phyloP scores from a whole-genome alignment of 2,329 filamentous ascomycete genomes.

The Botryotinia calthae region DNA sequence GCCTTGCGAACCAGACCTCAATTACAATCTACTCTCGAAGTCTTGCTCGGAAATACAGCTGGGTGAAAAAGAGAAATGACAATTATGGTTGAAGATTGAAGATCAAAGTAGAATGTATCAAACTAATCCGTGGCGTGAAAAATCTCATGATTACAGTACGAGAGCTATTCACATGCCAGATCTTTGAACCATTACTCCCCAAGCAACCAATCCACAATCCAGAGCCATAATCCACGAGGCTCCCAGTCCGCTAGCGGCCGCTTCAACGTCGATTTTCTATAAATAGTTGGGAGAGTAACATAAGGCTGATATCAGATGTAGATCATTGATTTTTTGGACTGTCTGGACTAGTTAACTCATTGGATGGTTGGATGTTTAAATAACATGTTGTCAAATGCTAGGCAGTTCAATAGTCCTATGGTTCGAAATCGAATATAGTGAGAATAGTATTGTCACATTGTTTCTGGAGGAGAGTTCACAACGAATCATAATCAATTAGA shows the following conservation, averaged over 20 bases:
- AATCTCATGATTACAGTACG: neutral
- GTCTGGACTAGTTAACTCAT: neutral
- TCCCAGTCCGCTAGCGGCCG: neutral
- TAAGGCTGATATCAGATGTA: conserved; percentile 6
- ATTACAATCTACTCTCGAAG: neutral
- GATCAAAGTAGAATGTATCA: neutral
- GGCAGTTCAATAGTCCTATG: neutral
- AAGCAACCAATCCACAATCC: neutral
- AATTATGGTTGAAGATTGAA: neutral
- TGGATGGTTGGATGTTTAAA: neutral
- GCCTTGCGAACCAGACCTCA: neutral
- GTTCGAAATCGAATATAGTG: neutral
- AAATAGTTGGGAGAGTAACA: neutral
- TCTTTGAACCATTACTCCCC: neutral
- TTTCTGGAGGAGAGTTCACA: neutral
- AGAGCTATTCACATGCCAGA: conserved; percentile 9
- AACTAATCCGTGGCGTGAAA: neutral
- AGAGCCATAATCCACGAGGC: neutral
- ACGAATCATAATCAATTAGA: neutral
- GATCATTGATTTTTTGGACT: neutral
- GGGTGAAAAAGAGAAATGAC: neutral
- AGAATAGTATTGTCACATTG: neutral
- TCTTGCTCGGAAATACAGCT: neutral
- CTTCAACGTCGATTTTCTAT: neutral
- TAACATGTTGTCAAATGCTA: neutral